Conservation (phyloP, 106 monocot genomes). For the Dendrobium catenatum region DNA sequence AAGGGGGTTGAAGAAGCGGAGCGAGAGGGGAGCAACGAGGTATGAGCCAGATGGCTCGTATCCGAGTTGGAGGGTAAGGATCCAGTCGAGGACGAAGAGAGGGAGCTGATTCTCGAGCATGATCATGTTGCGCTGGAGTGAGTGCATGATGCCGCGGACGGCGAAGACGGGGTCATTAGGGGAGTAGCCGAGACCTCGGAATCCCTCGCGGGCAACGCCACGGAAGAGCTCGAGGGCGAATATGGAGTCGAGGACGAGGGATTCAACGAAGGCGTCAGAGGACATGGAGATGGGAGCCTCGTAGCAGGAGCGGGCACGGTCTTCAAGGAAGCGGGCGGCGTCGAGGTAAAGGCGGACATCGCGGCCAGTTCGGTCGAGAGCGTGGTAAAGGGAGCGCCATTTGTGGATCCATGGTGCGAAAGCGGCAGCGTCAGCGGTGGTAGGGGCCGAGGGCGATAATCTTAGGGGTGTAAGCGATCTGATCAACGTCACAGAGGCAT, state of each 20-base stretch:
- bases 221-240: slow-evolving; percentile 55
- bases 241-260: slow-evolving; percentile 33
- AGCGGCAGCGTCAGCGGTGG: too few relatives aligned
- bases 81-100: slow-evolving; percentile 65
- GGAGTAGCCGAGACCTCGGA: slow-evolving; percentile 40
- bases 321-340: too few relatives aligned
- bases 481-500: too few relatives aligned
- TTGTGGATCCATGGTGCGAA: too few relatives aligned
- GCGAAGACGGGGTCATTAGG: slow-evolving; percentile 69
- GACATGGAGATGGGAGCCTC: slow-evolving; percentile 6
- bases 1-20: slow-evolving; percentile 73
- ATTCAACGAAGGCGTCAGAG: slow-evolving; percentile 30
- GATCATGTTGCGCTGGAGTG: slow-evolving; percentile 70
- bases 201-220: too few relatives aligned
- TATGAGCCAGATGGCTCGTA: slow-evolving; percentile 23
- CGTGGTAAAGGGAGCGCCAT: too few relatives aligned
- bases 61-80: slow-evolving; percentile 45
- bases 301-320: too few relatives aligned
- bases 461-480: too few relatives aligned
- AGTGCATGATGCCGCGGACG: slow-evolving; percentile 61
- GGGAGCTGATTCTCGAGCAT: slow-evolving; percentile 92
- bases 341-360: too few relatives aligned
- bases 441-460: too few relatives aligned
- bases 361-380: too few relatives aligned
- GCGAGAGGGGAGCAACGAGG: slow-evolving; percentile 35